Evolutionary conservation across 202 grass and related monocot genomes (phyloP).

Genomic region (Cymbopogon flexuosus): DNA sequence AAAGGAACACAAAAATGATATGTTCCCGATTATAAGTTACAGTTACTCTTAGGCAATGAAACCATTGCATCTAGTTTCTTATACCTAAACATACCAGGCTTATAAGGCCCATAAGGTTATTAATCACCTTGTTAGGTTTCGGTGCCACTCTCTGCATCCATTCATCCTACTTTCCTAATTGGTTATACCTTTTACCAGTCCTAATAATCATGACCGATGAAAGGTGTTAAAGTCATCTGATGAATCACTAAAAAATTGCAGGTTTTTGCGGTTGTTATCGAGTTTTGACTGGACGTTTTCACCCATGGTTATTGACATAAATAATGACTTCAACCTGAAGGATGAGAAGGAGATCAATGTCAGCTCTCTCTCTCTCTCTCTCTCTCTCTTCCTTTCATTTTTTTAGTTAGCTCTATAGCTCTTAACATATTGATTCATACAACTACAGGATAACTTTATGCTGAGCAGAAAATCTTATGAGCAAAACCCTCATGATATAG

Average conservation of each 20-base stretch:
- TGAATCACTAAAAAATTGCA: constrained; percentile 45
- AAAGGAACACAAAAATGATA: background rate
- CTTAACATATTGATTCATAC: constrained; percentile 5
- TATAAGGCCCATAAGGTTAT: background rate
- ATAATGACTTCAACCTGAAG: constrained; percentile 68
- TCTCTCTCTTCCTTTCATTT: constrained; percentile 16
- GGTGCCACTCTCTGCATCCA: background rate
- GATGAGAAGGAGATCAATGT: constrained; percentile 91
- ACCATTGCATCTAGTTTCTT: constrained; percentile 4
- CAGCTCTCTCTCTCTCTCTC: background rate
- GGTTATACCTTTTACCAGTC: constrained; percentile 17
- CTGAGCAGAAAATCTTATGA: constrained; percentile 69
- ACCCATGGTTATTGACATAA: constrained; percentile 93
- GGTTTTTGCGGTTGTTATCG: constrained; percentile 78
- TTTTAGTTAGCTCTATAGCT: constrained; percentile 12
- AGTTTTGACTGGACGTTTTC: constrained; percentile 86
- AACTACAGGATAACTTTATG: constrained; percentile 76
- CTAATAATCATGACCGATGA: background rate
- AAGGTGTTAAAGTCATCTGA: constrained; percentile 19
- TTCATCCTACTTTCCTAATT: constrained; percentile 11
- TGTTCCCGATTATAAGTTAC: background rate
- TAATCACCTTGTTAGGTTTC: background rate
- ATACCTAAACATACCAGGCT: constrained; percentile 7
- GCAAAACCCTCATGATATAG: constrained; percentile 65
- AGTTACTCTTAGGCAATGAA: background rate